phyloP scores from a whole-genome alignment of 257 asterid species.

The Linaria vulgaris region DNA sequence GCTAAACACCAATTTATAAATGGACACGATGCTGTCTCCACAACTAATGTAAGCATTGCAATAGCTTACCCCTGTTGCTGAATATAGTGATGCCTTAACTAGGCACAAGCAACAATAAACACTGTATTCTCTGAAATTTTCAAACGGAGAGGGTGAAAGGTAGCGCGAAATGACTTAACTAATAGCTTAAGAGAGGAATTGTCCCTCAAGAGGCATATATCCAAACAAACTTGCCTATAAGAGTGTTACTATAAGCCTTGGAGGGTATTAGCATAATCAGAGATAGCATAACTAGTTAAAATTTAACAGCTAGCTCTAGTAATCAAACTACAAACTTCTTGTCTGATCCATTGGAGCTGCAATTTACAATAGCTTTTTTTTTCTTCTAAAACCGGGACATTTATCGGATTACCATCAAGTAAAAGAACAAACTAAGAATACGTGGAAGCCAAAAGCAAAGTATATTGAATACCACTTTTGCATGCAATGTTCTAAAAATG shows the following conservation, averaged over 20 bases:
- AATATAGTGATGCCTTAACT: neutral
- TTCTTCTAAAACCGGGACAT: neutral
- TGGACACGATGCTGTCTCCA: no score
- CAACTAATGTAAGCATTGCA: neutral
- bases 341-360: no score
- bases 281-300: no score
- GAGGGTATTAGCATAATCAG: neutral
- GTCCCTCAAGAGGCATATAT: neutral
- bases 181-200: neutral
- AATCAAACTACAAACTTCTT: no score
- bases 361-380: neutral
- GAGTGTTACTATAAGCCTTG: neutral
- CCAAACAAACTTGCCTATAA: neutral
- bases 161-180: no score
- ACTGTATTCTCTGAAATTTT: neutral
- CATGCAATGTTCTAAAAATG: neutral
- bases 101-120: slow-evolving; percentile 4
- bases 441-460: slow-evolving; percentile 12
- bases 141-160: neutral
- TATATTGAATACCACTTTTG: neutral
- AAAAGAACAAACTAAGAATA: slow-evolving; percentile 5
- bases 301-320: no score
- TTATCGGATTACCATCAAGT: neutral
- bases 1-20: no score
- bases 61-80: no score